Percentiles rank a stretch among this genome's conserved stretches.
These are phyloP conservation scores for Eucalyptus curtisii DNA, from an alignment of 345 rosid species.

Conservation along the genomic window DNA sequence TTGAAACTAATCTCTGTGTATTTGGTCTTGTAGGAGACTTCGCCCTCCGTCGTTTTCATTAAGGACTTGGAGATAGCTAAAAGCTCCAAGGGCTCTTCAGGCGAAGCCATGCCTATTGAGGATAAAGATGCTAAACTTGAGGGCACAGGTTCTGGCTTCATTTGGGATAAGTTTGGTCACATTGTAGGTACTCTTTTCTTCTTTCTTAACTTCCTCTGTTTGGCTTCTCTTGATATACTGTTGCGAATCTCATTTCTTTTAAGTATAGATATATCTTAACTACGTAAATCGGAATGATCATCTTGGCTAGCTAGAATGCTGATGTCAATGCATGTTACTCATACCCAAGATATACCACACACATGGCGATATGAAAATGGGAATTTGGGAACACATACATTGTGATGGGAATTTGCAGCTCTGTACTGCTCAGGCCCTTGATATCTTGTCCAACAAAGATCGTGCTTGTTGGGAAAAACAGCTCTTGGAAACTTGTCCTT, in stretches of 20 bases:
- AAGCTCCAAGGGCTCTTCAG: slow-evolving; percentile 13
- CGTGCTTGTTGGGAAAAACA: neutral
- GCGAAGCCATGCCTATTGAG: slow-evolving; percentile 3
- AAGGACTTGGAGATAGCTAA: slow-evolving; percentile 58
- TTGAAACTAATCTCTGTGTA: neutral
- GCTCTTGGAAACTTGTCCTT: neutral
- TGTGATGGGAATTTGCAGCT: neutral
- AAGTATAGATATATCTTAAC: neutral
- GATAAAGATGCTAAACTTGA: slow-evolving; percentile 52
- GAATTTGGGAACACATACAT: neutral
- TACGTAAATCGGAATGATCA: neutral
- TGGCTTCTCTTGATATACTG: neutral
- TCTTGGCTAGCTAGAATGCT: neutral
- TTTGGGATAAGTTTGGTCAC: slow-evolving; percentile 96
- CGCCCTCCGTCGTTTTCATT: slow-evolving; percentile 67
- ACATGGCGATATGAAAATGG: neutral
- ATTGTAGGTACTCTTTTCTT: slow-evolving; percentile 38
- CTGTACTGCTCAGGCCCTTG: neutral
- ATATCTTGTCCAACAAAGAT: neutral
- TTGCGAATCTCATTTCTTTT: neutral
- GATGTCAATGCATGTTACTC: neutral
- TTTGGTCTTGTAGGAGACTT: slow-evolving; percentile 30
- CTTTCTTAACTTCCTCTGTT: neutral
- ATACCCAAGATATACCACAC: neutral
- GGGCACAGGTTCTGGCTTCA: slow-evolving; percentile 90